Conservation (phyloP, 441 rosid genomes). For the Manihot esculenta region DNA sequence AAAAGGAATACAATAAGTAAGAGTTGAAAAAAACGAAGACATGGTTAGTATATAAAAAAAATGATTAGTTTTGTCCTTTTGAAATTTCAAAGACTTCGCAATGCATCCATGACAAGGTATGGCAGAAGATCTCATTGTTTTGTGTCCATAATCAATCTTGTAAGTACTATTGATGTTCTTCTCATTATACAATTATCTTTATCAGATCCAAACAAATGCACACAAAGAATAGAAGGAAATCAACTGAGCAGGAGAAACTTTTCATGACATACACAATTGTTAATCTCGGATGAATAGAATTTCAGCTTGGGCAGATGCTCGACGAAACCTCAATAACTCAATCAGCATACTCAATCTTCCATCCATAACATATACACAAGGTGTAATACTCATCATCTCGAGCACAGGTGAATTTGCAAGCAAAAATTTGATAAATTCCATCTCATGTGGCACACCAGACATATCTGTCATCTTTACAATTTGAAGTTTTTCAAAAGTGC, state of each 20-base stretch:
- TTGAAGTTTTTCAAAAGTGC: slow-evolving; percentile 52
- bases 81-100: not conserved
- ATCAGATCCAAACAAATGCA: slow-evolving; percentile 6
- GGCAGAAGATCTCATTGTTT: not conserved
- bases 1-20: not conserved
- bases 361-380: slow-evolving; percentile 50
- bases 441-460: slow-evolving; percentile 66
- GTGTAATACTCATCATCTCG: slow-evolving; percentile 55
- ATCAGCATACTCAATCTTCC: slow-evolving; percentile 59
- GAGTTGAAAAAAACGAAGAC: not conserved
- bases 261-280: slow-evolving; percentile 14
- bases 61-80: not conserved
- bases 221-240: not conserved
- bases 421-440: slow-evolving; percentile 75
- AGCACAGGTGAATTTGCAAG: slow-evolving; percentile 67
- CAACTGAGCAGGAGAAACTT: not conserved
- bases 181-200: not conserved
- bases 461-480: slow-evolving; percentile 66
- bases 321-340: slow-evolving; percentile 59
- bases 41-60: not conserved
- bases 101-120: not conserved
- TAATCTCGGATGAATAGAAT: slow-evolving; percentile 59
- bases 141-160: not conserved
- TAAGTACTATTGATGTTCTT: not conserved
- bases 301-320: slow-evolving; percentile 77